phyloP scores from a whole-genome alignment of 257 asterid species.

The Galeopsis tetrahit region DNA sequence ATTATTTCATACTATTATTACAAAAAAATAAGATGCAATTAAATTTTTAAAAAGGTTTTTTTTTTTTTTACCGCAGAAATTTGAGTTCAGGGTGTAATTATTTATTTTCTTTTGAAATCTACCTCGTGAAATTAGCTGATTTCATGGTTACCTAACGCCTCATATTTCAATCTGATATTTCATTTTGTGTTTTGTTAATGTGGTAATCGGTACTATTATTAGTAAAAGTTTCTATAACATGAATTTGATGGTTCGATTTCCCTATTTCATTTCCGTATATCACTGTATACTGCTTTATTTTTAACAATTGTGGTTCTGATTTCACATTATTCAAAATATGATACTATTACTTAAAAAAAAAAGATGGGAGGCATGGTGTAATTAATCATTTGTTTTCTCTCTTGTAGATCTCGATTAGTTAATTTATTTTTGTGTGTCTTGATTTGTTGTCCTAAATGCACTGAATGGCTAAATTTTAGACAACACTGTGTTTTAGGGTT shows the following conservation, averaged over 20 bases:
- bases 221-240: too few species aligned
- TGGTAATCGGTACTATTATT: not conserved
- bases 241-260: too few species aligned
- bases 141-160: not conserved
- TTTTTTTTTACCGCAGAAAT: too few species aligned
- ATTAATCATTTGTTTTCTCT: not conserved
- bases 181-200: slow-evolving; percentile 4
- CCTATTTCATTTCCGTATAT: too few species aligned
- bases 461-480: slow-evolving; percentile 6
- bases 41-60: too few species aligned
- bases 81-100: not conserved
- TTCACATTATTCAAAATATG: too few species aligned
- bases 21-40: too few species aligned
- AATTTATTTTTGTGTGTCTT: not conserved
- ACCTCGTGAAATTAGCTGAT: not conserved
- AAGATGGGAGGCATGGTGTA: not conserved
- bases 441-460: slow-evolving; percentile 28
- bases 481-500: slow-evolving; percentile 28
- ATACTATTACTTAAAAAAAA: not conserved
- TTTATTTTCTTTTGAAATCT: too few species aligned
- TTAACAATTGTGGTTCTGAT: too few species aligned
- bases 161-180: not conserved
- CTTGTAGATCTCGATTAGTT: not conserved
- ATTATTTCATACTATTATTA: too few species aligned
- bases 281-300: too few species aligned